Percentiles rank a stretch among this genome's conserved stretches.
Conservation (phyloP, 2,329 filamentous ascomycete genomes). For the Cytospora chrysosperma region DNA sequence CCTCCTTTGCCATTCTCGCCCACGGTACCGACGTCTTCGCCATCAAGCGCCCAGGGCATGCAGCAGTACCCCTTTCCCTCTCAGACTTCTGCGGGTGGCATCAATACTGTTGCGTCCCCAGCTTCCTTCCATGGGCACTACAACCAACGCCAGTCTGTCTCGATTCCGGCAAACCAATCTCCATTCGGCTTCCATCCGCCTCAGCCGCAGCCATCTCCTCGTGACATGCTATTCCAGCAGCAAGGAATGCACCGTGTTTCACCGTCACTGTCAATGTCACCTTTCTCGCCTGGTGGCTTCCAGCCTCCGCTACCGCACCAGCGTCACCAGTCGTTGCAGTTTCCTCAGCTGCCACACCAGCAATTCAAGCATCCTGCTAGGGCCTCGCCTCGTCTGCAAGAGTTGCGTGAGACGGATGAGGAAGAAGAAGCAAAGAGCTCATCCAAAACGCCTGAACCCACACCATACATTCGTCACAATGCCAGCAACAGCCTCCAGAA, state of each 20-base stretch:
- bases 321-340: conserved; percentile 60
- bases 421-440: conserved; percentile 53
- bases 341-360: conserved; percentile 55
- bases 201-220: conserved; percentile 57
- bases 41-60: conserved; percentile 64
- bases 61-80: conserved; percentile 57
- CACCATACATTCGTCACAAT: conserved; percentile 58
- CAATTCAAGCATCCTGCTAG: conserved; percentile 56
- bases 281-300: conserved; percentile 56
- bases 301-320: conserved; percentile 49
- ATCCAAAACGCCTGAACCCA: conserved; percentile 54
- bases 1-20: conserved; percentile 80
- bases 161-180: conserved; percentile 52
- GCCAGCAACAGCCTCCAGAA: conserved; percentile 76
- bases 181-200: conserved; percentile 60
- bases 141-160: conserved; percentile 72
- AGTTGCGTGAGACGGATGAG: conserved; percentile 73
- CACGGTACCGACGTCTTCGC: conserved; percentile 76
- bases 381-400: conserved; percentile 63
- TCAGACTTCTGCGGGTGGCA: conserved; percentile 54
- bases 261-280: conserved; percentile 62
- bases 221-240: conserved; percentile 50
- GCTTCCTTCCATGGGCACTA: conserved; percentile 65
- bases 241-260: conserved; percentile 60
- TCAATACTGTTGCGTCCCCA: conserved; percentile 69